Conservation (phyloP, 495 filamentous ascomycete genomes). For the Penicillium coprophilum region DNA sequence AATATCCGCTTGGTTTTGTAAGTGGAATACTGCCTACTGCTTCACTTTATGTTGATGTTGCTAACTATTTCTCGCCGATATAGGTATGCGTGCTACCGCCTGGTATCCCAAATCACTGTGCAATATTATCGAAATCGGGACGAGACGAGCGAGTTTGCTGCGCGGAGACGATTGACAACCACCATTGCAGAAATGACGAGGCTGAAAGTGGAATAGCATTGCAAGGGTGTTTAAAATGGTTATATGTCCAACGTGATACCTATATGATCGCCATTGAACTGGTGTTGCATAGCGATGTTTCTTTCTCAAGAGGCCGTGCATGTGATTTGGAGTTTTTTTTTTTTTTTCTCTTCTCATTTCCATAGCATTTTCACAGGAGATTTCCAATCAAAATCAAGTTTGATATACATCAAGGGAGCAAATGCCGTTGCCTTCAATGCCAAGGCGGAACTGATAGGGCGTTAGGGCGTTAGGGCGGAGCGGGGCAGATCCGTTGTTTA, state of each 20-base stretch:
- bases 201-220: conserved; percentile 7
- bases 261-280: conserved; percentile 4
- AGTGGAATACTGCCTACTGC: conserved; percentile 12
- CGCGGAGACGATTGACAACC: conserved; percentile 38
- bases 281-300: conserved; percentile 3
- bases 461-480: conserved; percentile 21
- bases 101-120: conserved; percentile 38
- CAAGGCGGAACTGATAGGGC: background rate
- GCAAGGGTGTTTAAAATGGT: background rate
- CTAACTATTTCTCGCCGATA: conserved; percentile 3
- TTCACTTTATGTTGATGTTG: background rate
- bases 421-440: background rate
- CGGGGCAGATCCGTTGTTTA: conserved; percentile 33
- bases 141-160: conserved; percentile 39
- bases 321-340: conserved; percentile 15
- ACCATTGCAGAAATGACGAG: conserved; percentile 29
- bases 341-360: background rate
- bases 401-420: no score
- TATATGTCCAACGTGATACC: conserved; percentile 15
- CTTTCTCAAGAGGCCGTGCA: conserved; percentile 12
- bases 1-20: conserved; percentile 39
- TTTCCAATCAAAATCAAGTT: background rate
- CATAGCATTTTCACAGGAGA: background rate
- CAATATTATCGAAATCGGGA: conserved; percentile 45
- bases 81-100: conserved; percentile 47